A percentile compares a stretch with the other conserved stretches of the same genome.
phyloP scores from a whole-genome alignment of 2,329 filamentous ascomycete species.

The Fulvia fulva region DNA sequence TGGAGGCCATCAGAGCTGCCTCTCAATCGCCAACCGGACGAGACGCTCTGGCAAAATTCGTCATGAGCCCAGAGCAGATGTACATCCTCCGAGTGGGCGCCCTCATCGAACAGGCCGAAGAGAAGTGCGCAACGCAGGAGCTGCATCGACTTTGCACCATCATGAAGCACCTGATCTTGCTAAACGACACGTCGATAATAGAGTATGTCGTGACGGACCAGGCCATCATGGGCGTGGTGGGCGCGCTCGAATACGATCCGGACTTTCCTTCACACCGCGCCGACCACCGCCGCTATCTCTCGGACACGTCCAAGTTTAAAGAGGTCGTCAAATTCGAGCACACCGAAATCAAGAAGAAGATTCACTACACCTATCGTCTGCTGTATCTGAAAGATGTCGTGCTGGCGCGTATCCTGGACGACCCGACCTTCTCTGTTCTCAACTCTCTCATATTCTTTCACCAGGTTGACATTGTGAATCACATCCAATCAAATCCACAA shows the following conservation, averaged over 20 bases:
- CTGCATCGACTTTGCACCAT: slow-evolving; percentile 93
- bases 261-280: slow-evolving; percentile 97
- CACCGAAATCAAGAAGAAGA: slow-evolving; percentile 75
- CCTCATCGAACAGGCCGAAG: slow-evolving; percentile 82
- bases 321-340: slow-evolving; percentile 94
- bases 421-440: slow-evolving; percentile 94
- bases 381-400: slow-evolving; percentile 99
- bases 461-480: slow-evolving; percentile 94
- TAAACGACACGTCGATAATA: slow-evolving; percentile 93
- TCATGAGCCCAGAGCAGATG: slow-evolving; percentile 66
- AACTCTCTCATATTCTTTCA: slow-evolving; percentile 99
- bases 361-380: slow-evolving; percentile 91
- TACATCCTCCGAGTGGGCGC: slow-evolving; percentile 86
- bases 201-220: slow-evolving; percentile 89
- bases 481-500: slow-evolving; percentile 74
- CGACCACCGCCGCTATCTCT: slow-evolving; percentile 90
- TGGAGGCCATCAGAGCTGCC: slow-evolving; percentile 75
- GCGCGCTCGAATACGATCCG: slow-evolving; percentile 94
- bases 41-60: slow-evolving; percentile 81
- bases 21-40: slow-evolving; percentile 71
- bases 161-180: slow-evolving; percentile 90
- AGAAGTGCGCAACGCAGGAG: slow-evolving; percentile 80
- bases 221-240: slow-evolving; percentile 85
- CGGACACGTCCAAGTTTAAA: slow-evolving; percentile 85
- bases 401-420: slow-evolving; percentile 89